Evolutionary conservation across 257 asterid genomes (phyloP).

Genomic region (Nicotiana paniculata): DNA sequence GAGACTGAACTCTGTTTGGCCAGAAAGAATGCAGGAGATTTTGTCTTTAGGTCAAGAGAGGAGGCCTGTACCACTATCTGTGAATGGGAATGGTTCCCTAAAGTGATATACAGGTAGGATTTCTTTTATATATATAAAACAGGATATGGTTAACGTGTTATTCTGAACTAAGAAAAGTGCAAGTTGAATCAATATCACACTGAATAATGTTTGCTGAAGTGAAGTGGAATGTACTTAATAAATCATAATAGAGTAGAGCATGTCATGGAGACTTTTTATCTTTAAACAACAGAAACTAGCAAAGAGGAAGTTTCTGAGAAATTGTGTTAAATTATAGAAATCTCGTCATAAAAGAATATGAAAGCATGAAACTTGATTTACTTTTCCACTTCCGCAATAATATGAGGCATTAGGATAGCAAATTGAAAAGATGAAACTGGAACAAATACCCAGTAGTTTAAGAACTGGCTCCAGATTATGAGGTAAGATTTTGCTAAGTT

Average conservation of each 20-base stretch:
- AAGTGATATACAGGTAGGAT: conserved; percentile 51
- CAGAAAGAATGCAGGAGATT: conserved; percentile 81
- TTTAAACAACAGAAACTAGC: neutral
- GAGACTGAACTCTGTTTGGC: conserved; percentile 93
- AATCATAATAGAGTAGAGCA: neutral
- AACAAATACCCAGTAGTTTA: neutral
- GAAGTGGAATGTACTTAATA: neutral
- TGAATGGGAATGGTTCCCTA: conserved; percentile 65
- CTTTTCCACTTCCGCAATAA: too few relatives aligned
- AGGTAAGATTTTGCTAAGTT: neutral
- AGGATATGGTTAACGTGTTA: neutral
- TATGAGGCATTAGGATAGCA: too few relatives aligned
- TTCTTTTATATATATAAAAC: conserved; percentile 1
- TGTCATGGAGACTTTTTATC: neutral
- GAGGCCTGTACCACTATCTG: conserved; percentile 45
- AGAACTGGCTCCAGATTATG: neutral
- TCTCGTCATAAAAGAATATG: too few relatives aligned
- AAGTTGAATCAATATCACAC: neutral
- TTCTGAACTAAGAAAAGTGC: neutral
- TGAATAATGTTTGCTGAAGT: neutral
- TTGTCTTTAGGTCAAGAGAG: conserved; percentile 72
- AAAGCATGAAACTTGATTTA: too few relatives aligned
- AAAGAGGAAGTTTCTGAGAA: neutral
- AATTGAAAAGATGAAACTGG: neutral
- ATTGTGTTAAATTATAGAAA: neutral